Evolutionary conservation across 768 basidiomycete species (phyloP), one percentile per base, ranked within the genome.

Genomic region (Coprinellus micaceus): DNA sequence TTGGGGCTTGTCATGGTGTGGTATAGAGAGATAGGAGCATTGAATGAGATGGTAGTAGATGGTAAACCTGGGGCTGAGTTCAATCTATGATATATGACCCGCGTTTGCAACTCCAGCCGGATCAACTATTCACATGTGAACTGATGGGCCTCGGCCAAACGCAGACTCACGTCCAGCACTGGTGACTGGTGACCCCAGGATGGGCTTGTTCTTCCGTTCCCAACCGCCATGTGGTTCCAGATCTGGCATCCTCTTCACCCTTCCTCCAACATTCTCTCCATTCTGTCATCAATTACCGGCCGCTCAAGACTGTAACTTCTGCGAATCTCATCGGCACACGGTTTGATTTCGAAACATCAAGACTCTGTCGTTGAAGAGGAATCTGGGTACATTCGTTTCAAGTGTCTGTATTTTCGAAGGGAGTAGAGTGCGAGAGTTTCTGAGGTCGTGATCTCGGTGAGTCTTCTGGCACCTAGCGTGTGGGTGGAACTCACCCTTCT

Each of bases 341-440:
- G 13, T 43, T 17, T 10, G 40, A n/a, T n/a, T n/a, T n/a, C 13
- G 15, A 7, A 43, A 17, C n/a, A 44, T 61, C 51, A 69, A 36
- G 69, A 65, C 30, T 69, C 67, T 46, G 64, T 62, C 52, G 62
- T 53, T 26, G 66, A 67, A 25, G 52, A 57, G 2, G 64, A 66
- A 43, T 53, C 55, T 19, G 82, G 81, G 65, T 93, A 93, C 76
- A 85, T 84, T 55, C 85, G 78, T 65, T 82, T 88, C 59, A 94
- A 71, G 66, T 91, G 82, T 45, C 91, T 82, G 63, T 93, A 94
- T 70, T 94, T 94, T 60, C 87, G 80, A 43, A 94, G 71, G 1
- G 88, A 85, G 63, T 94, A 93, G 21, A 94, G 69, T 0, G 91
- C 90, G 43, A 93, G 75, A 0, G 90, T 92, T 73, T 93, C 91